Base-by-base conservation (phyloP, 148 eudicot species). In the Camellia granthamiana region DNA sequence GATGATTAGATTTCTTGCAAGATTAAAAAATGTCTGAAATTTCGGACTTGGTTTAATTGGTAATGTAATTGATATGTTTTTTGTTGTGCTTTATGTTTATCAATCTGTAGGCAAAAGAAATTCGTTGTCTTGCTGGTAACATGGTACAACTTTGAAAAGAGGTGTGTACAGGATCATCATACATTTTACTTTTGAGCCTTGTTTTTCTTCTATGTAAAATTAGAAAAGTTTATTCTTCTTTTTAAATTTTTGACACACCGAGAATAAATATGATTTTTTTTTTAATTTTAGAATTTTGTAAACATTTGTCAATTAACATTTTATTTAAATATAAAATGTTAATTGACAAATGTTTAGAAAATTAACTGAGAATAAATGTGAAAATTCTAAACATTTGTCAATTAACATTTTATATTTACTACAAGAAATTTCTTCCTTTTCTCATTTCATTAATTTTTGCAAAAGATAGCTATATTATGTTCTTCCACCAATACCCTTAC, bases 101-200 rank as follows among this genome's bases (percentile, higher is more conserved):
- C 46, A 61, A 4, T 46, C 23, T 76, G 66, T 80, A 95, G 97
- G 98, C 98, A 30, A 95, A 95, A 88, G 97, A 93, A 85, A 86
- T 95, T 72, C 96, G 98, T 1, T 84, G 98, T 84, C 90, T 93
- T 84, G 98, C 98, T 85, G 98, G 93, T 83, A 95, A 90, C 78
- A 95, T 95, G 98, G 93, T 95, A 69, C 91, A 91, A 79, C 88
- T 93, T 43, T 97, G 98, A 41, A 93, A 93, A 87, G 97, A 95
- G 91, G 98, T 92, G 77, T 79, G 92, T 64, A 23, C 21, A 54
- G 38, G 54, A 18, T 43, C 47, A 4, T 52, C n/a, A 23, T 30
- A 2, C 55, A 59, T 73, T 3, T 47, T 55, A 7, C 51, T 38
- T 49, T 63, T 2, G 61, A 9, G 49, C 46, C 3, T 10, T 51